A percentile compares a stretch with the other conserved stretches of the same genome.
phyloP scores from a whole-genome alignment of 1,284 basidiomycete genomes.

The Ganoderma lucidum region DNA sequence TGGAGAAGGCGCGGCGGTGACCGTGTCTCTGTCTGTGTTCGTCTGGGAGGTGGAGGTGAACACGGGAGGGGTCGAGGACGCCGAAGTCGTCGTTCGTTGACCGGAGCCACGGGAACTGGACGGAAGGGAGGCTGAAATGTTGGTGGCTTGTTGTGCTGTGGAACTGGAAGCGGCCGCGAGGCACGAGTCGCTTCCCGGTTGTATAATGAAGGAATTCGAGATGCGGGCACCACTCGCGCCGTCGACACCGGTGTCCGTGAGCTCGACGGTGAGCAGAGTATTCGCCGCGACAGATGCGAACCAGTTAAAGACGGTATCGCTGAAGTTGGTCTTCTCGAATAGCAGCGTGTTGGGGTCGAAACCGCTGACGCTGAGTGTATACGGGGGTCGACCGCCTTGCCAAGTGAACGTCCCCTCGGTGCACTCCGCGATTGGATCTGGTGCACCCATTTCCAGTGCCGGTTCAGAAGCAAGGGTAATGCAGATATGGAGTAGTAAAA shows the following conservation, averaged over 20 bases:
- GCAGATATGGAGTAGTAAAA: background rate
- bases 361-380: background rate
- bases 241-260: background rate
- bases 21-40: background rate
- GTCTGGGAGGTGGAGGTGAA: background rate
- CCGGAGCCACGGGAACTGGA: background rate
- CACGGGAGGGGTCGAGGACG: background rate
- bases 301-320: background rate
- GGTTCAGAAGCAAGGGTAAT: background rate
- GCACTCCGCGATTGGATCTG: background rate
- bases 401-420: background rate
- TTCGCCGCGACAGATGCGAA: background rate
- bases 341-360: background rate
- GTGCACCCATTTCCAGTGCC: background rate
- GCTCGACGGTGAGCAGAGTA: background rate
- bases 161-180: background rate
- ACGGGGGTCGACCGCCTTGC: background rate
- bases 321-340: background rate
- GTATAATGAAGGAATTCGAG: background rate
- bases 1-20: too few relatives aligned
- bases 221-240: background rate
- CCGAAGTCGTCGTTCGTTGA: background rate
- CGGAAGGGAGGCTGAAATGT: too few relatives aligned
- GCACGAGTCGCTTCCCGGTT: background rate
- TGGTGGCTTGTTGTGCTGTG: background rate